Evolutionary conservation across 345 rosid species (phyloP).

Genomic region (Rhodamnia argentea): DNA sequence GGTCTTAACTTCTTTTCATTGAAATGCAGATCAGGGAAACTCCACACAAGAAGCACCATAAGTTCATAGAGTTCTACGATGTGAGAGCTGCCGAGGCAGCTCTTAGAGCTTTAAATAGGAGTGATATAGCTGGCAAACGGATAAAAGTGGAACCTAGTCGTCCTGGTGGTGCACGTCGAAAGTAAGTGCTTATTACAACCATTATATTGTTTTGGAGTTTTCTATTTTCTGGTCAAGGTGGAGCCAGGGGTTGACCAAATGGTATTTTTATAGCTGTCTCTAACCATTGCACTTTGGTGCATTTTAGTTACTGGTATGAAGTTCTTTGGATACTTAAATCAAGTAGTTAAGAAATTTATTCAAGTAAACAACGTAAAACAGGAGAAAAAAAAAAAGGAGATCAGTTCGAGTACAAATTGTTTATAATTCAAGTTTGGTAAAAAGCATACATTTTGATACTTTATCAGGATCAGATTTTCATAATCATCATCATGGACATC

Average conservation of each 20-base stretch:
- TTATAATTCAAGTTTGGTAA: not conserved
- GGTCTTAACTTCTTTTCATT: not conserved
- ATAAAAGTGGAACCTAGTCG: conserved; percentile 98
- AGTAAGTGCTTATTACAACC: conserved; percentile 30
- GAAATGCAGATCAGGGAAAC: conserved; percentile 87
- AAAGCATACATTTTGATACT: not conserved
- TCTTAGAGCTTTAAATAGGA: conserved; percentile 71
- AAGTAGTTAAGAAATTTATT: not conserved
- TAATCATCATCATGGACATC: not conserved
- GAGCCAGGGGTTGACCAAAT: not conserved
- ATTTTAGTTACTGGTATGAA: not conserved
- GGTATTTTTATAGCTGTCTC: not conserved
- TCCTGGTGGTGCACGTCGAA: conserved; percentile 92
- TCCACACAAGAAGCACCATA: conserved; percentile 84
- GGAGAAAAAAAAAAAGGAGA: not conserved
- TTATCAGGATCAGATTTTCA: not conserved
- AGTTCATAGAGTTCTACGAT: conserved; percentile 89
- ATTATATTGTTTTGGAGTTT: not conserved
- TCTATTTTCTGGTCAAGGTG: not conserved
- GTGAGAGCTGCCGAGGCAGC: conserved; percentile 93
- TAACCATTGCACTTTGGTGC: not conserved
- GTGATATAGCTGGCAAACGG: conserved; percentile 94
- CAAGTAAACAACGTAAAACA: not conserved
- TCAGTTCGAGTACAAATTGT: not conserved
- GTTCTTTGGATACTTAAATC: not conserved